phyloP scores from a whole-genome alignment of 768 basidiomycete genomes.

The Artomyces pyxidatus region DNA sequence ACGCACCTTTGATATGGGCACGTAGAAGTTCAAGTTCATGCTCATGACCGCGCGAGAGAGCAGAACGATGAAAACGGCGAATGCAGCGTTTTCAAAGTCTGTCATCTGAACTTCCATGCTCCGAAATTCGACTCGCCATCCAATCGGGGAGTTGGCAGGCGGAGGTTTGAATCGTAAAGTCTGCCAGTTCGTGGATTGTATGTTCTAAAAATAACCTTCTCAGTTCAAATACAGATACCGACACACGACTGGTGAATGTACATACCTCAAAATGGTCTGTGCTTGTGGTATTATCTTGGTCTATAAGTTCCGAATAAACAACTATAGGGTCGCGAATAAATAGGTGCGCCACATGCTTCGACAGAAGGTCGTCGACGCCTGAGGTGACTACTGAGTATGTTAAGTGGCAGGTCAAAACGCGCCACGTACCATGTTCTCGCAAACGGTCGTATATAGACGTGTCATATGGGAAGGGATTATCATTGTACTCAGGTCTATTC shows the following conservation, averaged over 20 bases:
- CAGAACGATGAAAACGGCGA: constrained; percentile 89
- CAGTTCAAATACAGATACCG: neutral
- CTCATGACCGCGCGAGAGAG: constrained; percentile 88
- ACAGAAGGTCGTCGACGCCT: constrained; percentile 83
- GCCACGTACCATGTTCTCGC: constrained; percentile 58
- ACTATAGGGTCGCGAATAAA: constrained; percentile 98
- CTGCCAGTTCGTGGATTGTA: constrained; percentile 99
- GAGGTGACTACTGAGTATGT: neutral
- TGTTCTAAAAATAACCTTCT: constrained; percentile 50
- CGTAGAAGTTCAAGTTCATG: constrained; percentile 89
- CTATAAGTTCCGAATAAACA: constrained; percentile 86
- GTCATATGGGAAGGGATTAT: constrained; percentile 76
- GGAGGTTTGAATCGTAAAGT: constrained; percentile 98
- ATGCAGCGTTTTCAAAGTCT: constrained; percentile 98
- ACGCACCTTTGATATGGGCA: constrained; percentile 90
- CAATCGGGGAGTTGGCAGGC: constrained; percentile 84
- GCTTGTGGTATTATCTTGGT: constrained; percentile 82
- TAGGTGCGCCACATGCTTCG: constrained; percentile 89
- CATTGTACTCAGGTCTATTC: constrained; percentile 93
- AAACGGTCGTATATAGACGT: constrained; percentile 65
- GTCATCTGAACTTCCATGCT: constrained; percentile 99
- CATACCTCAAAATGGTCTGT: constrained; percentile 93
- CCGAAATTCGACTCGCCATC: constrained; percentile 97
- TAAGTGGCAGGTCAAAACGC: neutral
- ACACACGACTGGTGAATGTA: neutral